Evolutionary conservation across 768 basidiomycete species (phyloP), one percentile per base, ranked within the genome.

Genomic region (Pleurotus eryngii): DNA sequence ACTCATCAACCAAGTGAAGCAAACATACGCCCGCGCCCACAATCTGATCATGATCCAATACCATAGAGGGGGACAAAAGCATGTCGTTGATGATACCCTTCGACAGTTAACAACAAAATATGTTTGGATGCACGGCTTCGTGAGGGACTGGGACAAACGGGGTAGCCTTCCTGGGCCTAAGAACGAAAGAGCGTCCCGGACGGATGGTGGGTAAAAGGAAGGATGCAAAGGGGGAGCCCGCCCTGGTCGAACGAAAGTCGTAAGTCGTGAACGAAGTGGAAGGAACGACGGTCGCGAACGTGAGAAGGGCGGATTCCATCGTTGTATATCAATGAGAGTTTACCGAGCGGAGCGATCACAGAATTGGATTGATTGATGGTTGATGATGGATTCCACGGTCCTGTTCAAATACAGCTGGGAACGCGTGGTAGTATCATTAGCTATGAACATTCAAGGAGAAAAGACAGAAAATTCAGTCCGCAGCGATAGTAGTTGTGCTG

Each of bases 21-120:
- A 45, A 39, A 46, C 53, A 8, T 54, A 61, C 60, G 22, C 47
- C 43, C n/a, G 53, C 46, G 30, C 60, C 60, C 12, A 15, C 14
- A 43, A 55, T 18, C 3, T 58, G 35, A 26, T 46, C 22, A 26
- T 55, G 30, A 8, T 37, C 42, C 12, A 56, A 46, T 8, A 47
- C 60, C n/a, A 20, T 17, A 24, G 22, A 48, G 24, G 46, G 14
- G 14, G 17, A 48, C 22, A 14, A 48, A 9, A 22, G 8, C 18
- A 48, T 48, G 46, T 45, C 14, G 42, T 45, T 45, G 42, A 42
- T 17, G 24, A 3, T 9, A 35, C 30, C 8, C 30, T 35, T 35
- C 3, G 11, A 11, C 11, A 3, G 30, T 35, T 1, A 35, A 35
- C 11, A 11, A 9, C 8, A 11, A 35, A 8, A 4, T 35, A 11